Conservation (phyloP, 176 grass and related monocot genomes). For the Typha latifolia region DNA sequence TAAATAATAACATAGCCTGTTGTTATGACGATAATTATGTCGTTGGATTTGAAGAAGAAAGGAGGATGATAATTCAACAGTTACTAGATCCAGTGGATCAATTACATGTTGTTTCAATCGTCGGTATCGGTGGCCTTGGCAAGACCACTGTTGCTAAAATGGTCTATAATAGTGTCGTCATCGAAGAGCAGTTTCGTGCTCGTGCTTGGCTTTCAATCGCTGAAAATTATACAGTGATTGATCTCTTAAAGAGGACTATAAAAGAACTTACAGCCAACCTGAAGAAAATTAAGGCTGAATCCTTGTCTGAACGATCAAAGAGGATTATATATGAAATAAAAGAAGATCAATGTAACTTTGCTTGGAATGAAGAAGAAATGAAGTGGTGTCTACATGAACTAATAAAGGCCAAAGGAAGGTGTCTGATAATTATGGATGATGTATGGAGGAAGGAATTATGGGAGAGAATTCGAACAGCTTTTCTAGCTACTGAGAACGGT, state of each 20-base stretch:
- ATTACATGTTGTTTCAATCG: conserved; percentile 18
- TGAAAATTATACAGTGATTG: conserved; percentile 13
- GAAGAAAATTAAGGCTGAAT: conserved; percentile 19
- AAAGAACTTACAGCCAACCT: conserved; percentile 7
- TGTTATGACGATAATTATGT: conserved; percentile 1
- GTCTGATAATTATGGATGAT: conserved; percentile 24
- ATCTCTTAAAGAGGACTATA: conserved; percentile 17
- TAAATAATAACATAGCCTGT: background rate
- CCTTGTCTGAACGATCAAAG: conserved; percentile 18
- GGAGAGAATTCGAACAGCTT: conserved; percentile 16
- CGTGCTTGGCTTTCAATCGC: conserved; percentile 13
- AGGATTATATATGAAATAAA: conserved; percentile 15
- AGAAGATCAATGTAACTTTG: conserved; percentile 20
- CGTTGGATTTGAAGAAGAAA: conserved; percentile 23
- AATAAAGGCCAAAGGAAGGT: conserved; percentile 22
- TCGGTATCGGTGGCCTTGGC: conserved; percentile 11
- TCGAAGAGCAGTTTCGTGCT: conserved; percentile 10
- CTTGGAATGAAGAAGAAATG: conserved; percentile 18
- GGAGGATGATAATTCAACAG: conserved; percentile 16
- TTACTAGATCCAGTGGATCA: conserved; percentile 3
- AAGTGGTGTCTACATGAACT: conserved; percentile 14
- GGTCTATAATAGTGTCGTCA: conserved; percentile 6
- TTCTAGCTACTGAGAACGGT: conserved; percentile 19
- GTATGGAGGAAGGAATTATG: conserved; percentile 21
- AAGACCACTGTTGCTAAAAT: conserved; percentile 18